Percentiles rank a stretch among this genome's conserved stretches.
Evolutionary conservation across 208 protist species (phyloP).

Genomic region (Leishmania major): DNA sequence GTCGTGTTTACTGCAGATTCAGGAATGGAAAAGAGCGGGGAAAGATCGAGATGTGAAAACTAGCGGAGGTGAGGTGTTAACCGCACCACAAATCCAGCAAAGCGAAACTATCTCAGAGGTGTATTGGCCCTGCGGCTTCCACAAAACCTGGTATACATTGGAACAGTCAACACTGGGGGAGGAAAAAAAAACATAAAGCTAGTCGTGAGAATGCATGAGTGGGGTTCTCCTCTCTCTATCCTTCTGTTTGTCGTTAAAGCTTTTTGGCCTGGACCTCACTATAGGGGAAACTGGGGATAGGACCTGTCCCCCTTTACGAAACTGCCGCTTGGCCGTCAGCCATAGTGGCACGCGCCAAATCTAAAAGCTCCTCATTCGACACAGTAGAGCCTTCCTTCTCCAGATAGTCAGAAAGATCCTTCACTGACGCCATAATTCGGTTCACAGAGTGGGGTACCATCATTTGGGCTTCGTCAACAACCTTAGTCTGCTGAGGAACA

Average conservation of each 20-base stretch:
- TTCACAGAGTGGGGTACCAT: constrained; percentile 84
- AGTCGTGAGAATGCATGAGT: neutral
- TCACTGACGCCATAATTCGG: constrained; percentile 47
- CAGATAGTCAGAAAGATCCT: constrained; percentile 70
- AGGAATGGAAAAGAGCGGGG: neutral
- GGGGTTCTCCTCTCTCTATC: neutral
- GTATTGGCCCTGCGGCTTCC: neutral
- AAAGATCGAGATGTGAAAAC: neutral
- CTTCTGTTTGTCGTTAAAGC: neutral
- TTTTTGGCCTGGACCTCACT: neutral
- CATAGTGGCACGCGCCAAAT: constrained; percentile 22
- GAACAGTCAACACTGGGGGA: neutral
- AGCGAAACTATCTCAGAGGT: neutral
- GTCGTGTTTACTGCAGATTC: neutral
- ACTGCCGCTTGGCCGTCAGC: constrained; percentile 24
- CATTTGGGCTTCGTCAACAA: constrained; percentile 75
- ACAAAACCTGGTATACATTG: neutral
- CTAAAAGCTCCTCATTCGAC: constrained; percentile 49
- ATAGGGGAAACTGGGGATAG: neutral
- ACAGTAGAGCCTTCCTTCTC: constrained; percentile 42
- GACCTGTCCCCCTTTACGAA: constrained; percentile 4
- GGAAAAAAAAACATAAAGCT: neutral
- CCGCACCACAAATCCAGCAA: neutral
- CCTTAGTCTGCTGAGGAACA: constrained; percentile 74
- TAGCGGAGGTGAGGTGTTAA: neutral